phyloP scores from a whole-genome alignment of 331 rosid genomes.

The Telfairia occidentalis region DNA sequence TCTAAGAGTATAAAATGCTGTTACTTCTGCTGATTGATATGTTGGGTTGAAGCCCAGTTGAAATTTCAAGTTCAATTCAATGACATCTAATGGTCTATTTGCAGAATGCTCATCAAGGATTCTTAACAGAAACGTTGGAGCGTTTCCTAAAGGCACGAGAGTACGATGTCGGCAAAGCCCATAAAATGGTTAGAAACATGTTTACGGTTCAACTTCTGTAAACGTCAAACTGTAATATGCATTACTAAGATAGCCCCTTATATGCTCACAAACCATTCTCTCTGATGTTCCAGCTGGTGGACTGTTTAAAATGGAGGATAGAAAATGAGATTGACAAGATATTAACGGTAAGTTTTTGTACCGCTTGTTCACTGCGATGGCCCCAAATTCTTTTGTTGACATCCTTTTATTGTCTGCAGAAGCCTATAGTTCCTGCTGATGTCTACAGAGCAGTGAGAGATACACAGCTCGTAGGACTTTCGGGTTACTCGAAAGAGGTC shows the following conservation, averaged over 20 bases:
- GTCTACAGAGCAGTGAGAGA: conserved; percentile 73
- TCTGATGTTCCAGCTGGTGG: conserved; percentile 59
- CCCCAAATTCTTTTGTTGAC: background rate
- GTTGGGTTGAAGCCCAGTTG: background rate
- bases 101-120: conserved; percentile 87
- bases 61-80: background rate
- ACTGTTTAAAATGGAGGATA: conserved; percentile 79
- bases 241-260: conserved; percentile 1
- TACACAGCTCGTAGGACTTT: conserved; percentile 76
- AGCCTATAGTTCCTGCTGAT: conserved; percentile 67
- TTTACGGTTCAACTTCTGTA: conserved; percentile 8
- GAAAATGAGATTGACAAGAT: conserved; percentile 78
- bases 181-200: conserved; percentile 55
- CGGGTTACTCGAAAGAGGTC: conserved; percentile 92
- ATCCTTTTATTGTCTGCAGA: conserved; percentile 42
- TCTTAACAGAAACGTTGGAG: conserved; percentile 35
- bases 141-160: conserved; percentile 94
- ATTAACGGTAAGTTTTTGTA: conserved; percentile 47
- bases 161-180: conserved; percentile 56
- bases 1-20: background rate
- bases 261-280: conserved; percentile 6
- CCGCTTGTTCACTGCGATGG: background rate
- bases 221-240: background rate
- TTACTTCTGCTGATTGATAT: background rate
- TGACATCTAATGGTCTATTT: background rate